phyloP scores from a whole-genome alignment of 805 yeast genomes.

The Komagataella ulmi region DNA sequence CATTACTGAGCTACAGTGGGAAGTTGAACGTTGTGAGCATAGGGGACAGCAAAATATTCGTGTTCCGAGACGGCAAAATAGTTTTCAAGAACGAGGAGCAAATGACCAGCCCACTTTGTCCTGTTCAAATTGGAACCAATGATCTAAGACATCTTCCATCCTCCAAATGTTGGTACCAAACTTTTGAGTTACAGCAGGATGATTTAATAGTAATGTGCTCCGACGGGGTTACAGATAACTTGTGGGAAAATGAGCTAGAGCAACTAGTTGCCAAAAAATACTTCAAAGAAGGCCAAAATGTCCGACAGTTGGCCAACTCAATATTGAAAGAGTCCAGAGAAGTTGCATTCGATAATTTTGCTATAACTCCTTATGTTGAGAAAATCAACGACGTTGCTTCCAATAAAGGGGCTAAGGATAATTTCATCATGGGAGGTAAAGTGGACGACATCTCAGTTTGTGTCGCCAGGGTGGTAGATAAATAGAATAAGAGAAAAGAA shows the following conservation, averaged over 20 bases:
- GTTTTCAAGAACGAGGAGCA: constrained; percentile 31
- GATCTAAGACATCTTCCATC: constrained; percentile 28
- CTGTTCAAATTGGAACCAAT: constrained; percentile 42
- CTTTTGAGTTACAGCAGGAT: constrained; percentile 22
- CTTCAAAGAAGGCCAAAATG: constrained; percentile 12
- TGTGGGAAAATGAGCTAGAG: constrained; percentile 33
- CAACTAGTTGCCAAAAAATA: constrained; percentile 21
- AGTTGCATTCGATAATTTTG: constrained; percentile 37
- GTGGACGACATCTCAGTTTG: constrained; percentile 41
- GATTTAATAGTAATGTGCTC: constrained; percentile 35
- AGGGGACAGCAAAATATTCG: constrained; percentile 36
- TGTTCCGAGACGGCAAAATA: constrained; percentile 32
- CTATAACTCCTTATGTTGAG: constrained; percentile 40
- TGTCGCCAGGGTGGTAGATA: constrained; percentile 25
- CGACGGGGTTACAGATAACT: constrained; percentile 41
- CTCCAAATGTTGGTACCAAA: constrained; percentile 30
- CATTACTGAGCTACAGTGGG: constrained; percentile 19
- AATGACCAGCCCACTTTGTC: constrained; percentile 31
- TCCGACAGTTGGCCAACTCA: constrained; percentile 25
- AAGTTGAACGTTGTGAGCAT: constrained; percentile 29
- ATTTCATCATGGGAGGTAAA: constrained; percentile 34
- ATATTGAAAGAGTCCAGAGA: constrained; percentile 30
- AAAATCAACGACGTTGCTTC: constrained; percentile 28
- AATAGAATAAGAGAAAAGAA: not conserved
- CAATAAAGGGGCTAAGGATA: constrained; percentile 4